Base-by-base conservation (phyloP, 2,329 filamentous ascomycete genomes). In the Orbilia oligospora region DNA sequence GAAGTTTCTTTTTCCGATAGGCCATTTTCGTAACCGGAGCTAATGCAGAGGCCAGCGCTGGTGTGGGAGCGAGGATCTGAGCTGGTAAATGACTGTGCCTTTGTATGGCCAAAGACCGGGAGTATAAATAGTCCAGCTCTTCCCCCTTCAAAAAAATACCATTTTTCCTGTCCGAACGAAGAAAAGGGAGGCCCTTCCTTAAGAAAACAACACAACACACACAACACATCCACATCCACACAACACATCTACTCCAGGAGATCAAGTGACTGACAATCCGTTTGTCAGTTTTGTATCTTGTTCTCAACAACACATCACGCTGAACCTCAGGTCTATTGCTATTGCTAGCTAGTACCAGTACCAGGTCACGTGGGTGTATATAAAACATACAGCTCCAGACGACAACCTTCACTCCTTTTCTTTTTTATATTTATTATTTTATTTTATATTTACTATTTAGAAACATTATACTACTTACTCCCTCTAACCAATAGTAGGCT, bases 101-200 rank as follows among this genome's bases (percentile, higher is more conserved):
- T 67, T 73, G 63, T 70, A 66, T 76, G 72, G 64, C 48, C 27
- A 67, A 48, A 38, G 66, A 58, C 48, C 73, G 66, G 73, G 56
- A 65, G 73, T 77, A 77, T 77, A 77, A 77, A 77, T 77, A 77
- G 30, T 61, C 22, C 66, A 30, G 66, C 58, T 61, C 66, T 77
- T 77, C 73, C 73, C 72, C 73, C 73, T 77, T 70, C 73, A 70
- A 71, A 65, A 77, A 73, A 73, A 66, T 67, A 65, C 70, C 58
- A 66, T 61, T 77, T 76, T 77, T 71, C 73, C 67, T 56, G 66
- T 66, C 58, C 55, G 68, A 69, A 70, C 73, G 66, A 77, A 55
- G 48, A 77, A 77, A 70, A 64, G 64, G 65, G 65, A 53, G 55
- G 44, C 30, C 71, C 48, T 58, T 49, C 69, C 51, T 71, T 67